phyloP scores from a whole-genome alignment of 2,329 filamentous ascomycete species.

The Thelonectria rubi region DNA sequence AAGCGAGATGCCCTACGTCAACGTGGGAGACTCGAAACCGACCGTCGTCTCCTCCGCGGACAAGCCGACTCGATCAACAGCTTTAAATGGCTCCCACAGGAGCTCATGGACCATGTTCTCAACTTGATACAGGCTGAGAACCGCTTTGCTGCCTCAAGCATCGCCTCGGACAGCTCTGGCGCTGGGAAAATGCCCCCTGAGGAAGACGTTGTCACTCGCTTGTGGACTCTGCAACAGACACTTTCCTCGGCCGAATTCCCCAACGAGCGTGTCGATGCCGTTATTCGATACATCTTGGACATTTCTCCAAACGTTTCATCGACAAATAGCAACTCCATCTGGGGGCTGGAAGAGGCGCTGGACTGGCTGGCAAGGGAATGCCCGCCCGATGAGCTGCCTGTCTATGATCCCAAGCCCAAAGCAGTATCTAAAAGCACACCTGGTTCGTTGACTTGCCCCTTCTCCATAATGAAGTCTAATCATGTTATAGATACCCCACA shows the following conservation, averaged over 20 bases:
- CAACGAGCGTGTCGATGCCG: slow-evolving; percentile 67
- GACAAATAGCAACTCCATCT: slow-evolving; percentile 72
- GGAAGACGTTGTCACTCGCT: slow-evolving; percentile 79
- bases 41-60: slow-evolving; percentile 80
- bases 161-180: slow-evolving; percentile 54
- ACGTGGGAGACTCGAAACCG: slow-evolving; percentile 80
- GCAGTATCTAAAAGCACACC: slow-evolving; percentile 50
- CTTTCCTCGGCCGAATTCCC: slow-evolving; percentile 76
- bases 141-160: slow-evolving; percentile 63
- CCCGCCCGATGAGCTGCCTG: slow-evolving; percentile 71
- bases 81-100: slow-evolving; percentile 81
- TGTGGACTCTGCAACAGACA: slow-evolving; percentile 86
- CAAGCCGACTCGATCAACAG: slow-evolving; percentile 79
- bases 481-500: slow-evolving; percentile 54
- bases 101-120: slow-evolving; percentile 80
- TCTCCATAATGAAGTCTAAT: slow-evolving; percentile 15
- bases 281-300: slow-evolving; percentile 72
- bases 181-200: slow-evolving; percentile 68
- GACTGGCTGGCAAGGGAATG: slow-evolving; percentile 91
- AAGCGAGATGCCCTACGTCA: slow-evolving; percentile 83
- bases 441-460: slow-evolving; percentile 27
- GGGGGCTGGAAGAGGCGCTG: slow-evolving; percentile 87
- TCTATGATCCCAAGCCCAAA: slow-evolving; percentile 65
- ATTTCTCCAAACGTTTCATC: slow-evolving; percentile 70
- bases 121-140: slow-evolving; percentile 75